A percentile compares a stretch with the other conserved stretches of the same genome.
Evolutionary conservation across 768 basidiomycete species (phyloP).

Genomic region (Leccinellum luteum): DNA sequence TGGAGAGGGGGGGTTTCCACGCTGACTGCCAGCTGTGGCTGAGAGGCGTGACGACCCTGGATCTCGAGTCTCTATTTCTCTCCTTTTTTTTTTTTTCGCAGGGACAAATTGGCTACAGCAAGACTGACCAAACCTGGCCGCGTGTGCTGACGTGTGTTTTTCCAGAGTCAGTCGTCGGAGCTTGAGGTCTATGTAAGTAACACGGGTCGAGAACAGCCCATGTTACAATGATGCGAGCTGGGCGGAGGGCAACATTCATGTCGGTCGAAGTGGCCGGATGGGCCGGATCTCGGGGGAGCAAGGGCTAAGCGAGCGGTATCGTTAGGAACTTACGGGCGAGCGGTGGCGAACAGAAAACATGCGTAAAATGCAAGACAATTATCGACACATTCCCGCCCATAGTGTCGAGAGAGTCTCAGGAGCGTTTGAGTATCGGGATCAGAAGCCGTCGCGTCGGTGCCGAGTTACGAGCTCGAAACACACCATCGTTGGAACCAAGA

Average conservation of each 20-base stretch:
- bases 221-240: slow-evolving; percentile 24
- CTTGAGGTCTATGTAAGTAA: slow-evolving; percentile 7
- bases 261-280: background rate
- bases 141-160: background rate
- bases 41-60: slow-evolving; percentile 26
- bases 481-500: slow-evolving; percentile 6
- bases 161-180: slow-evolving; percentile 18
- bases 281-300: slow-evolving; percentile 10
- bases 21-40: slow-evolving; percentile 12
- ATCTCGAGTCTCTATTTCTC: background rate
- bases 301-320: background rate
- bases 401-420: background rate
- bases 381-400: background rate
- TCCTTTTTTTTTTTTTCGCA: background rate
- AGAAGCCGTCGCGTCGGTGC: slow-evolving; percentile 15
- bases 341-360: background rate
- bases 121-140: background rate
- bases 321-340: background rate
- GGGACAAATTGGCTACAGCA: background rate
- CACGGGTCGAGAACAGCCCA: slow-evolving; percentile 14
- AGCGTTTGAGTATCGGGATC: slow-evolving; percentile 12
- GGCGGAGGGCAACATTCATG: slow-evolving; percentile 25
- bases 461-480: slow-evolving; percentile 8
- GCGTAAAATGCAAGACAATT: background rate
- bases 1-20: slow-evolving; percentile 15